A percentile compares a stretch with the other conserved stretches of the same genome.
Conservation (phyloP, 176 grass and related monocot genomes). For the Oryza punctata region DNA sequence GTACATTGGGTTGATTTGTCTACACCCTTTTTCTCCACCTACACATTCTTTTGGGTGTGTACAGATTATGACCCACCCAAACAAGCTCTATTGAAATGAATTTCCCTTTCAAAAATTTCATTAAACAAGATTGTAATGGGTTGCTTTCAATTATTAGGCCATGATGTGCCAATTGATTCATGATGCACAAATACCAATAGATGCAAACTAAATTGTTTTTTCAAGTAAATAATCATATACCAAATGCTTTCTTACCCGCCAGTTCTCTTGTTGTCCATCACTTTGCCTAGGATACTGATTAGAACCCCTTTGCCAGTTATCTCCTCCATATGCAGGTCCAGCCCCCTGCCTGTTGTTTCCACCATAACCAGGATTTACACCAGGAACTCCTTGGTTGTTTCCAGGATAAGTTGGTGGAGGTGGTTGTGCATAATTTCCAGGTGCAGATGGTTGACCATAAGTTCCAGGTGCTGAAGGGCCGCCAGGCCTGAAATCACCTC, state of each 20-base stretch:
- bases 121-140: not conserved
- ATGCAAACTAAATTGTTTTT: not conserved
- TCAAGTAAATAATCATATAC: not conserved
- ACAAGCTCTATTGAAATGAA: not conserved
- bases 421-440: slow-evolving; percentile 26
- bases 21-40: not conserved
- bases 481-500: slow-evolving; percentile 34
- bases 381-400: slow-evolving; percentile 26
- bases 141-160: not conserved
- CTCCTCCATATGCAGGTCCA: slow-evolving; percentile 38
- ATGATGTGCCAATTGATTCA: not conserved
- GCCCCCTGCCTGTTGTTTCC: slow-evolving; percentile 34
- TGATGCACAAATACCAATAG: not conserved
- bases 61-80: not conserved
- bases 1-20: not conserved
- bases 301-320: slow-evolving; percentile 43
- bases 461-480: slow-evolving; percentile 43
- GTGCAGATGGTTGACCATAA: slow-evolving; percentile 33
- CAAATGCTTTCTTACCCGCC: slow-evolving; percentile 59
- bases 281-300: slow-evolving; percentile 37
- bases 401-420: slow-evolving; percentile 19
- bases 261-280: slow-evolving; percentile 49
- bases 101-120: not conserved
- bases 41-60: not conserved
- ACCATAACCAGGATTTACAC: slow-evolving; percentile 35